Evolutionary conservation across 2,329 filamentous ascomycete species (phyloP), one percentile per base, ranked within the genome.

Genomic region (Aspergillus hortae): DNA sequence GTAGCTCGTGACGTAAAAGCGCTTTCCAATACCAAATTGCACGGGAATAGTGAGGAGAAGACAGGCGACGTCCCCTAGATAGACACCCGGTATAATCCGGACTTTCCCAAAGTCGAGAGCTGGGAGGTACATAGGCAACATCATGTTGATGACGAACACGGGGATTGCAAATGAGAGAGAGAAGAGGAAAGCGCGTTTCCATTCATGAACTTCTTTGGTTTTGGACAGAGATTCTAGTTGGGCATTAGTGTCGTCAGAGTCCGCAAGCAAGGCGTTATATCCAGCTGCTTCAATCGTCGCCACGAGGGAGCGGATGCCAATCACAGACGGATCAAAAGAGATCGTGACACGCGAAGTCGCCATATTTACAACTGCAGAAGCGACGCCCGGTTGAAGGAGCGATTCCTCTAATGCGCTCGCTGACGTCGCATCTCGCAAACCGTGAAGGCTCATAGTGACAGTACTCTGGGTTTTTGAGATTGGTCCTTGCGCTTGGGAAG

Each of bases 161-260:
- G 94, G 94, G 6, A 97, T 74, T 3, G 92, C 91, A 67, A 97
- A 97, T 3, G 80, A 78, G 3, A 90, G 64, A 0, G 91, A 96
- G 6, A 87, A 80, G 56, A 81, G 79, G 72, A 97, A 95, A 0
- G 91, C 90, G 27, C 79, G 82, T 56, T 83, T 85, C 94, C 94
- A 99, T 71, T 96, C 91, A 57, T 88, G 89, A 56, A 99, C 96
- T 71, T 99, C 94, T 61, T 90, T 89, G 0, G 94, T 97, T 74
- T 99, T 99, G 7, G 94, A 89, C 2, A 99, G 80, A 1, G 94
- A 97, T 70, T 97, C 91, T 2, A 99, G 81, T 68, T 99, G 94
- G 1, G 94, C 92, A 65, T 95, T 95, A 69, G 95, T 97, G 73
- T 99, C 94, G 63, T 97, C 90, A 48, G 86, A 88, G 59, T 97